phyloP scores from a whole-genome alignment of 352 stramenopile genomes.

The Thalassiosira exigua region DNA sequence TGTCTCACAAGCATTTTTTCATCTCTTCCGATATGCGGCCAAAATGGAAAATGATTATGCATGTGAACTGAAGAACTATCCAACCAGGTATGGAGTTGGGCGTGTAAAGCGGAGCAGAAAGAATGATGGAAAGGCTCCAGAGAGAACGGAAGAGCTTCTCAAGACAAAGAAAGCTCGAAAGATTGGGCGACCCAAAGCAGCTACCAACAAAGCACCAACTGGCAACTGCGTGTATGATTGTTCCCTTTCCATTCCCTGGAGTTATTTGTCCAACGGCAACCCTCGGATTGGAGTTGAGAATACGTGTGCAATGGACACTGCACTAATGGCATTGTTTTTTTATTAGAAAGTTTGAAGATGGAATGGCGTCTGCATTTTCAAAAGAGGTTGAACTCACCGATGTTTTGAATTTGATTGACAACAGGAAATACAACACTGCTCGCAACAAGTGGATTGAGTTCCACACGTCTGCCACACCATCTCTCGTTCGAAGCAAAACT shows the following conservation, averaged over 20 bases:
- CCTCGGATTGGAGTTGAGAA: not conserved
- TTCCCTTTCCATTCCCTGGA: not conserved
- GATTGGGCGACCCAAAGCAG: not conserved
- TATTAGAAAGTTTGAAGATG: not conserved
- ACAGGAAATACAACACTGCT: not conserved
- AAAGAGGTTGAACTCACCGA: not conserved
- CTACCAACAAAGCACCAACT: not conserved
- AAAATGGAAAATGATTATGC: not conserved
- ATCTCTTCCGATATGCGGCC: not conserved
- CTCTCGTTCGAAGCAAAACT: not conserved
- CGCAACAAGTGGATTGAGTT: not conserved
- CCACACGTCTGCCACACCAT: not conserved
- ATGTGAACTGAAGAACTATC: not conserved
- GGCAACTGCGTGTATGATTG: not conserved
- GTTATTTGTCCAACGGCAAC: not conserved
- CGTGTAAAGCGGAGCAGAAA: not conserved
- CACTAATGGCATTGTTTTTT: not conserved
- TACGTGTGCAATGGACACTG: not conserved
- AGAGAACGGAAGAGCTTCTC: not conserved
- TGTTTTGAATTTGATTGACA: not conserved
- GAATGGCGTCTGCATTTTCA: not conserved
- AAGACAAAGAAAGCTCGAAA: not conserved
- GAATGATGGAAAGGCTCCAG: not conserved
- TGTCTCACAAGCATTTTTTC: not conserved
- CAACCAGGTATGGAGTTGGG: not conserved